Base-by-base conservation (phyloP, 2,329 filamentous ascomycete species). In the Sporothrix sp. region DNA sequence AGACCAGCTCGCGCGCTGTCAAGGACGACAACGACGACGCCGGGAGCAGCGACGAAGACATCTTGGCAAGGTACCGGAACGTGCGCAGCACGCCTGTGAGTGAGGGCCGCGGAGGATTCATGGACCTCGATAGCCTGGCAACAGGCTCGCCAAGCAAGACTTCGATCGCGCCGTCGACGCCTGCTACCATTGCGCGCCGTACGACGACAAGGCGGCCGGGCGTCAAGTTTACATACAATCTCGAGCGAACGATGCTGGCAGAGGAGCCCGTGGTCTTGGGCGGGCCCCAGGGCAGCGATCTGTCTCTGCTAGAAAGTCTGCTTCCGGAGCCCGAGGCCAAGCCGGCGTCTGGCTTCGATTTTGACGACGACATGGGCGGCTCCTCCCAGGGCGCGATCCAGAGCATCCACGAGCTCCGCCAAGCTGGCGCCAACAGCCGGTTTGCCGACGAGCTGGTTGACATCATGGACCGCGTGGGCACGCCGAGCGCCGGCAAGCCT, bases 361-460 rank as follows among this genome's bases (percentile, higher is more conserved):
- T 71, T 48, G 66, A 68, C n/a, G 71, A 73, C 7, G 72, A 73
- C 13, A 67, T 71, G 1, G 66, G 69, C 20, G 68, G 70, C 14
- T 58, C 66, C 11, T 66, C 67, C 18, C 71, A 70, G 40, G 70
- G 72, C 16, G 74, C 75, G 25, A 78, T 84, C 42, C 73, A 75
- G 52, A 81, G 78, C 56, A 76, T 84, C 16, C 81, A 85, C 59
- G 81, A 84, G 60, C 65, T 85, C 37, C 72, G 79, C 47, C 77
- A 82, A 53, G 79, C 81, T 4, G 81, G 81, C 14, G 80, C 79
- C 20, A 83, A 83, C 59, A 81, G 78, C 58, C 75, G 81, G 25
- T 81, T 81, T 56, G 70, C 80, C 4, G 80, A 84, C 56, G 78
- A 82, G 58, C 75, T 84, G 65, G 77, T 81, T 54, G 81, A 84